Percentiles rank a stretch among this genome's conserved stretches.
These are phyloP conservation scores for Anthracocystis panici-leucophaei DNA, from an alignment of 1,284 basidiomycete genomes.

Conservation along the genomic window DNA sequence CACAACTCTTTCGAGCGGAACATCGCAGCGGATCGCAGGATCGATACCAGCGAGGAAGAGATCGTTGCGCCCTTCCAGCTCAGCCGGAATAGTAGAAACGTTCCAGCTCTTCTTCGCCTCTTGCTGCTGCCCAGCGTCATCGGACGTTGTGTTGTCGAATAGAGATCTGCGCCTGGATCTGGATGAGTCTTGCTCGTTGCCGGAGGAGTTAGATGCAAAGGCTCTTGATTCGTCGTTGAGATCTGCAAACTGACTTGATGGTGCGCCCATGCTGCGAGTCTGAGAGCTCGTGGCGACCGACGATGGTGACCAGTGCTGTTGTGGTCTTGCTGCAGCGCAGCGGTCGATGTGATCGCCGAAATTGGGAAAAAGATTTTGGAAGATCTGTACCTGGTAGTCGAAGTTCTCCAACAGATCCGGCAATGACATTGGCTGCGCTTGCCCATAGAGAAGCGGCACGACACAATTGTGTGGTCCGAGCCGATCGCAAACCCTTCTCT, in stretches of 20 bases:
- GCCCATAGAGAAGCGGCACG: slow-evolving; percentile 27
- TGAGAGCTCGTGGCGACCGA: background rate
- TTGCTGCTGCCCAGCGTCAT: background rate
- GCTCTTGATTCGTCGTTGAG: background rate
- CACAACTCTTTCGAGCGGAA: slow-evolving; percentile 25
- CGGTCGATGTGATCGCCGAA: slow-evolving; percentile 33
- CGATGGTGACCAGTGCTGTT: background rate
- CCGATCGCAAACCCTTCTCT: slow-evolving; percentile 37
- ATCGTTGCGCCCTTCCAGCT: slow-evolving; percentile 21
- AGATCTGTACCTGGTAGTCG: slow-evolving; percentile 34
- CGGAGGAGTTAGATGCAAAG: background rate
- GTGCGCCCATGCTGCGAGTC: background rate
- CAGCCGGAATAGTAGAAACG: slow-evolving; percentile 11
- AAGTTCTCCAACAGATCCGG: slow-evolving; percentile 22
- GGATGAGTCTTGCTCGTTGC: background rate
- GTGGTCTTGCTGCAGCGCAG: slow-evolving; percentile 26
- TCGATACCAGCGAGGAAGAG: slow-evolving; percentile 19
- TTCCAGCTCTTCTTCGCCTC: background rate
- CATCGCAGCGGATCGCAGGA: slow-evolving; percentile 29
- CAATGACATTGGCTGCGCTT: slow-evolving; percentile 20
- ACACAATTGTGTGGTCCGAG: slow-evolving; percentile 31
- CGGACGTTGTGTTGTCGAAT: background rate
- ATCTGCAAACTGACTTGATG: background rate
- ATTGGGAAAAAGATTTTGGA: slow-evolving; percentile 42
- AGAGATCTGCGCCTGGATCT: background rate